Conservation (phyloP, 352 stramenopile species). For the Pythium biforme region DNA sequence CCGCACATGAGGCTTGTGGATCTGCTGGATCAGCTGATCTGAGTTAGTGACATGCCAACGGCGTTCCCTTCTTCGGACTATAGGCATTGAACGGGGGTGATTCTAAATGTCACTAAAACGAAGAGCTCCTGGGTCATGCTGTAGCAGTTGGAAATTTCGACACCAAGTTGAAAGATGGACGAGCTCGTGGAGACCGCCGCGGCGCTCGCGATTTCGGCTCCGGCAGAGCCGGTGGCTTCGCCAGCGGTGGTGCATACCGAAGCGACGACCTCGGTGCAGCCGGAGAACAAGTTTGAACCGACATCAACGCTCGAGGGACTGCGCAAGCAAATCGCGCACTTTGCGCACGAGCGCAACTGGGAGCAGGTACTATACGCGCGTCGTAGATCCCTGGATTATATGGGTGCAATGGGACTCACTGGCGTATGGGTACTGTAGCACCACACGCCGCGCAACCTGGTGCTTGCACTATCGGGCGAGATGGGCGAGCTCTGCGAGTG, state of each 20-base stretch:
- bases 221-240: background rate
- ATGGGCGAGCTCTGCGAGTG: slow-evolving; percentile 89
- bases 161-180: slow-evolving; percentile 9
- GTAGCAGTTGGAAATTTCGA: background rate
- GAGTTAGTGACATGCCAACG: slow-evolving; percentile 6
- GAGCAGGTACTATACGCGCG: slow-evolving; percentile 21
- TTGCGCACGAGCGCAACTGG: slow-evolving; percentile 33
- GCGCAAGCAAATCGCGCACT: slow-evolving; percentile 25
- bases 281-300: slow-evolving; percentile 15
- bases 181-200: background rate
- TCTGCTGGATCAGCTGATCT: too few relatives aligned
- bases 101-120: background rate
- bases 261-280: background rate
- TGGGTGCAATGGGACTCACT: background rate
- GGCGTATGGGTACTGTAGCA: slow-evolving; percentile 8
- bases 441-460: slow-evolving; percentile 67
- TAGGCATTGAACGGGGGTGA: background rate
- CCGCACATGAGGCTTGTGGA: too few relatives aligned
- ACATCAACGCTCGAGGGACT: slow-evolving; percentile 29
- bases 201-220: background rate
- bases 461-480: slow-evolving; percentile 87
- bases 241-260: background rate
- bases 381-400: too few relatives aligned
- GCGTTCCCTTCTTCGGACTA: too few relatives aligned
- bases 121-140: background rate